Evolutionary conservation across 2,329 filamentous ascomycete species (phyloP).

Genomic region (Colletotrichum siamense): DNA sequence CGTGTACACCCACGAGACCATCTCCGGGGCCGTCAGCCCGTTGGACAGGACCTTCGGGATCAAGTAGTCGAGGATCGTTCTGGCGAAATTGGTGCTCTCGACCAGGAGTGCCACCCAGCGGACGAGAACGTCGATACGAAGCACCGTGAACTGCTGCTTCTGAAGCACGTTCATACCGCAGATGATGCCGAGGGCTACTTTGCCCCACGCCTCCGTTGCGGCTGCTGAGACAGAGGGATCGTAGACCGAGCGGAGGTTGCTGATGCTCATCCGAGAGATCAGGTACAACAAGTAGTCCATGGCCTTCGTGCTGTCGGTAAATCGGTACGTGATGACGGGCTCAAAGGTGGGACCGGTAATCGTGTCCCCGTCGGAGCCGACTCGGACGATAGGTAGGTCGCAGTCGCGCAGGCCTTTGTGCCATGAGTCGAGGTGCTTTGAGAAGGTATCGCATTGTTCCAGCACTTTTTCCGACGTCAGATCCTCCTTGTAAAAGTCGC

Average conservation of each 20-base stretch:
- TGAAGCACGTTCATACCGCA: constrained; percentile 5
- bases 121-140: constrained; percentile 1
- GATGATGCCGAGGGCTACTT: background rate
- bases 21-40: background rate
- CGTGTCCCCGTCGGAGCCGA: background rate
- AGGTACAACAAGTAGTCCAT: constrained; percentile 9
- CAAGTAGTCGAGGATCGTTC: constrained; percentile 3
- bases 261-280: background rate
- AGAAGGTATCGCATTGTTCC: background rate
- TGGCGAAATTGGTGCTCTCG: constrained; percentile 1
- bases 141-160: background rate
- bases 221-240: background rate
- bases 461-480: background rate
- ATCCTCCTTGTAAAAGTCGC: constrained; percentile 1
- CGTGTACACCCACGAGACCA: background rate
- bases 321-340: background rate
- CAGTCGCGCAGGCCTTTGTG: background rate
- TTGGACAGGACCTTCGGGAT: background rate
- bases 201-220: background rate
- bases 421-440: background rate
- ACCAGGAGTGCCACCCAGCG: background rate
- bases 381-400: background rate
- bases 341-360: constrained; percentile 2
- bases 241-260: background rate
- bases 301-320: background rate